Evolutionary conservation across 208 protist species (phyloP), one percentile per base, ranked within the genome.

Genomic region (Acanthamoeba triangularis): DNA sequence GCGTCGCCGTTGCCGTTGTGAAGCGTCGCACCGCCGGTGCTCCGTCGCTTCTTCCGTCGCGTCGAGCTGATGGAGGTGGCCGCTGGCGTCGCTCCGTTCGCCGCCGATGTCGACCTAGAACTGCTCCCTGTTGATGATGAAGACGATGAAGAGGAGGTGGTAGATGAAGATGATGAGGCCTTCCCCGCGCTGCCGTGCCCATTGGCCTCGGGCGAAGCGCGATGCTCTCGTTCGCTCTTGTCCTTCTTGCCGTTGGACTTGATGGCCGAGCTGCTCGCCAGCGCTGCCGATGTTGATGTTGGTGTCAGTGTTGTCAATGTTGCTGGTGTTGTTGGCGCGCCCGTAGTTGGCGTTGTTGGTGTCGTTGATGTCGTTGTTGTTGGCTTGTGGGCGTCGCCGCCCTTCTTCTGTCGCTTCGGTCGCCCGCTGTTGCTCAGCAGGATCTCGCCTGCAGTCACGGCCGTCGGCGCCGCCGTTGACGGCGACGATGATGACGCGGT

Each of bases 61-160:
- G 49, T 88, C n/a, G 80, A 30, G 49, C 49, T 88, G 52, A 88
- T 88, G 2, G 72, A 82, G 37, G 72, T 82, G 10, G 72, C n/a
- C 37, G 33, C 5, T 63, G 80, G 14, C 35, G 80, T 41, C 30
- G 49, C 49, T 11, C 37, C 23, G n/a, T 44, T 63, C 80, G 49
- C 33, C 2, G 41, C 47, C 80, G 28, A 28, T 52, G 37, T 30
- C 30, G 72, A 20, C 72, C 6, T 49, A 0, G 16, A 35, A 3
- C 16, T 44, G 14, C n/a, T 41, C 8, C n/a, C 69, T 11, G 69
- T 30, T 44, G 30, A 11, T 18, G 20, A 78, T 41, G 61, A n/a
- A 28, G 25, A n/a, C 61, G 61, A 14, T 67, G 52, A 23, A 11
- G 59, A 65, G 59, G 59, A 28, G n/a, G 23, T 23, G 16, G 16